Percentiles rank a stretch among this genome's conserved stretches.
phyloP scores from a whole-genome alignment of 208 protist species.

The Ichthyophonus hoferi region DNA sequence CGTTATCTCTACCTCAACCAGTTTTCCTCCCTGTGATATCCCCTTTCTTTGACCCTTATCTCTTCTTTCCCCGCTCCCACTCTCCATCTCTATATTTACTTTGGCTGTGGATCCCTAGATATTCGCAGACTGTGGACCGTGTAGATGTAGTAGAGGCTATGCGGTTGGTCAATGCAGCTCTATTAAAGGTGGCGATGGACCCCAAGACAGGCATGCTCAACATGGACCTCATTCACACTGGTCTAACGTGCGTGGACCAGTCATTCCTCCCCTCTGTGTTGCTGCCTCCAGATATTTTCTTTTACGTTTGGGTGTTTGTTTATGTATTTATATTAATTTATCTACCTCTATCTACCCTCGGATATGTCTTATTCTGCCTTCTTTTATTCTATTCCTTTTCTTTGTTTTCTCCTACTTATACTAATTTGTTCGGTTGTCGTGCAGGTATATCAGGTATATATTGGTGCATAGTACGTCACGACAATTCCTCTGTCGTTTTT shows the following conservation, averaged over 20 bases:
- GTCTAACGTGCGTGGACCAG: background rate
- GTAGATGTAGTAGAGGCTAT: conserved; percentile 23
- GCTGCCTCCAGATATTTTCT: background rate
- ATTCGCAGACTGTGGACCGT: background rate
- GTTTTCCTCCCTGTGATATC: no score
- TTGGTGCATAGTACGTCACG: no score
- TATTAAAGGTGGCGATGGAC: background rate
- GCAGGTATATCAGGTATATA: no score
- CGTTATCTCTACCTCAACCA: no score
- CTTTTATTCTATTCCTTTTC: background rate
- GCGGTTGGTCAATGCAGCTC: background rate
- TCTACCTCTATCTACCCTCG: background rate
- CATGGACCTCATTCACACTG: background rate
- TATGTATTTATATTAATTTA: background rate
- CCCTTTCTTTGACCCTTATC: no score
- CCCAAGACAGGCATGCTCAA: conserved; percentile 21
- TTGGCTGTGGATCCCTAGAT: no score
- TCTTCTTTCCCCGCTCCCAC: no score
- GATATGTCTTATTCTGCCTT: background rate
- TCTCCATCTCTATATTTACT: no score
- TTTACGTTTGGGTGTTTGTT: background rate
- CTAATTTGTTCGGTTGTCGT: no score
- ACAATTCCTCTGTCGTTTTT: no score
- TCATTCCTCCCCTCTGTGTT: background rate
- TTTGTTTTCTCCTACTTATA: no score